Base-by-base conservation (phyloP, 495 filamentous ascomycete genomes). In the Penicillium samsonianum region DNA sequence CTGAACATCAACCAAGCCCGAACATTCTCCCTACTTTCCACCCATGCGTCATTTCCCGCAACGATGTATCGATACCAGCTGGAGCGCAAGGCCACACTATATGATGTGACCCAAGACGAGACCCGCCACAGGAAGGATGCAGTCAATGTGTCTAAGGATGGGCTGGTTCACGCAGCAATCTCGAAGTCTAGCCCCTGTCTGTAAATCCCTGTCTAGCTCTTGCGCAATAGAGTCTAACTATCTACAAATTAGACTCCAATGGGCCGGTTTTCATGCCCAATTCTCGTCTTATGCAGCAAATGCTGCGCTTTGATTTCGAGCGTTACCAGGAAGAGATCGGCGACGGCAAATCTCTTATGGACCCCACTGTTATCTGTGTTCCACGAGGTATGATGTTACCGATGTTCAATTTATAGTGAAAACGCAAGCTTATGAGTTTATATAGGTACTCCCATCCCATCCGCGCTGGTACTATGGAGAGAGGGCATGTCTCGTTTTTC, bases 231-330 rank as follows among this genome's bases (percentile, higher is more conserved):
- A 5, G 35, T 38, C 35, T 22, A 22, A 23, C 53, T 38, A 37
- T 47, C 31, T 55, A 9, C 17, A 20, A n/a, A 26, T 17, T n/a
- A 55, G 53, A 55, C 31, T 55, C 53, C 20, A 55, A 55, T 14
- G 53, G 53, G n/a, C 53, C 53, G 10, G 25, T 55, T 0, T 55
- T 55, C 16, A 55, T 55, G 53, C 53, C 53, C 8, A 55, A 55
- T 19, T 47, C 53, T n/a, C 53, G 53, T 20, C 42, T 55, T 6
- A 46, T 55, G 53, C 53, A 55, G 31, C 53, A 55, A 12, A 55
- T 55, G 53, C 20, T 55, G 12, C 44, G 31, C 8, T 55, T 55
- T 55, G 53, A 55, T 10, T 45, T 55, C 9, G 53, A 55, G 8
- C 43, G 31, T 4, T 55, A 55, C 31, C 53, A 47, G 12, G 53